Base-by-base conservation (phyloP, 208 protist species). In the Acanthamoeba sp. region DNA sequence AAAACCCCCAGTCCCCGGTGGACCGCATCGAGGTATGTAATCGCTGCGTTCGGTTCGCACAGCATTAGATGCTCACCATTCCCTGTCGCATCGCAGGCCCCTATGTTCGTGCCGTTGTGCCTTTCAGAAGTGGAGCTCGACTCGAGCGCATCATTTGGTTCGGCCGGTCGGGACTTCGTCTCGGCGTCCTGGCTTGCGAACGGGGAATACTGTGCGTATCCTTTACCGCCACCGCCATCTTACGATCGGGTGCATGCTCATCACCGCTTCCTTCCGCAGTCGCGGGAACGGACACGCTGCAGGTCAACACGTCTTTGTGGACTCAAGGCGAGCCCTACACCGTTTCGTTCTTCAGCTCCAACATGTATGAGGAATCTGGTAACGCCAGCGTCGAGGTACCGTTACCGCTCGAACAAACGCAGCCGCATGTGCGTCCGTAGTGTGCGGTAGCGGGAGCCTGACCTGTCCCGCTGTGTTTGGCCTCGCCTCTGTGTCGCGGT, bases 161-260 rank as follows among this genome's bases (percentile, higher is more conserved):
- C 29, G 10, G 27, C 62, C 12, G 62, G 62, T 10, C 9, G 6
- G 9, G 4, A 29, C 12, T 20, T 29, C n/a, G 14, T 9, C 20
- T 32, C 29, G 62, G 34, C 62, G 29, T 14, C 20, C 29, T 71
- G 62, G 62, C 18, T 55, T 55, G 50, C 50, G 18, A 55, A 55
- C 16, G 50, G 22, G 18, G 10, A 55, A 34, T n/a, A 34, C 20
- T 5, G 18, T 10, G 29, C 9, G 62, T 69, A 34, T 24, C 0
- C 73, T 22, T 20, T 32, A 87, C 36, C 50, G 62, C 55, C n/a
- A 34, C 18, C 50, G 55, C 32, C 71, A n/a, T n/a, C n/a, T n/a
- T 93, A 64, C 40, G 80, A 82, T 45, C 55, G 91, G 69, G 69
- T 84, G 55, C 22, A 62, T n/a, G 1, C 24, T 62, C 55, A 29